A percentile compares a stretch with the other conserved stretches of the same genome.
These are phyloP conservation scores for Jacaranda mimosifolia DNA, from an alignment of 257 asterid species.

Conservation along the genomic window DNA sequence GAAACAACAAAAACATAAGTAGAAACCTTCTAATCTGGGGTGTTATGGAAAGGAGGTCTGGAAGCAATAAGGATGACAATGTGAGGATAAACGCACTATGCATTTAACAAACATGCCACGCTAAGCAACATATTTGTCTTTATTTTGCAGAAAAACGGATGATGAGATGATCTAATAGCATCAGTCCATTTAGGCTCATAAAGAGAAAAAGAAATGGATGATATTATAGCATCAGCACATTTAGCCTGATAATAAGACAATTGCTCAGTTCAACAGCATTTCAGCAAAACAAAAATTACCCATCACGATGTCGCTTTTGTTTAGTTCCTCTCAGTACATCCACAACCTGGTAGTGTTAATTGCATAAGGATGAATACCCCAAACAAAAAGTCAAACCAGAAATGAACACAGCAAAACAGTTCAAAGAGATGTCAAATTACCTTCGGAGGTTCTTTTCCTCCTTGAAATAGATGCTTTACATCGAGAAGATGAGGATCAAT, in stretches of 20 bases:
- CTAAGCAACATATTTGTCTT: neutral
- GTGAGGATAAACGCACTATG: neutral
- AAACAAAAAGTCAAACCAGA: constrained; percentile 15
- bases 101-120: neutral
- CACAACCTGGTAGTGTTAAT: constrained; percentile 57
- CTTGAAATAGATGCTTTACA: constrained; percentile 83
- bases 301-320: constrained; percentile 91
- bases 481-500: constrained; percentile 97
- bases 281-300: constrained; percentile 51
- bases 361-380: constrained; percentile 22
- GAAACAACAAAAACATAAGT: too few relatives aligned
- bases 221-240: neutral
- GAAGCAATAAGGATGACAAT: neutral
- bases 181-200: too few relatives aligned
- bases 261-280: neutral
- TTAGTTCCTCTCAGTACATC: constrained; percentile 81
- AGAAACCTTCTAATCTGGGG: neutral
- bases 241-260: neutral
- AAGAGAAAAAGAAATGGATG: neutral
- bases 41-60: neutral
- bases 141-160: too few relatives aligned
- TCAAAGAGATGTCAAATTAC: constrained; percentile 45
- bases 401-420: neutral
- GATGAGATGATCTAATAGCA: neutral
- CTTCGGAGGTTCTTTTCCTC: constrained; percentile 86